Base-by-base conservation (phyloP, 768 basidiomycete species). In the Dioszegia aurantiaca region DNA sequence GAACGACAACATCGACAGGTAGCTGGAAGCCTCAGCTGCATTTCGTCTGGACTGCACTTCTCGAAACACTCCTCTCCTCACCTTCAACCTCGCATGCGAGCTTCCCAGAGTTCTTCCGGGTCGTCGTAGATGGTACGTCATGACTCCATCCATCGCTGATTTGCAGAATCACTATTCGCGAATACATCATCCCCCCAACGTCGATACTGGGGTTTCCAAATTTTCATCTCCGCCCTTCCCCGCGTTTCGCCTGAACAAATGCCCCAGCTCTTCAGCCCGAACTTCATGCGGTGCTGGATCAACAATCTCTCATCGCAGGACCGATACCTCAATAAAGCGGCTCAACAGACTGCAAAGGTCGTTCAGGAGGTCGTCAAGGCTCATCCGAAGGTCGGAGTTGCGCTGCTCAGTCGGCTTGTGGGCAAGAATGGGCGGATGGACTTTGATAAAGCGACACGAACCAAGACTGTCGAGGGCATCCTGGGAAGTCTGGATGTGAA, bases 271-370 rank as follows among this genome's bases (percentile, higher is more conserved):
- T 92, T 99, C 75, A 93, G 89, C 19, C 87, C 87, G 68, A 92
- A 95, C 74, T 89, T 95, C 69, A 92, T 97, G 88, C 86, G 91
- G 36, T 87, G 87, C 36, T 94, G 93, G 90, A 93, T 94, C 59
- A 94, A 94, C 72, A 92, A 98, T 75, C 81, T 99, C 21, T 88
- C 90, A 0, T 86, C 89, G 54, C 82, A 82, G 43, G 93, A 97
- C 75, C 83, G 91, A 49, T 87, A 91, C 72, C 78, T 98, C 44
- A 89, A 94, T 79, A 92, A 90, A 77, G 86, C 87, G 17, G 90
- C 94, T 1, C 83, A 82, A 58, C 85, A 89, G 75, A 86, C 90
- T 72, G 94, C 85, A 4, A 81, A 82, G 30, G 84, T 86, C 66
- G 84, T 98, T 14, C 88, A 89, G 65, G 75, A 80, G 2, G 83